These are phyloP conservation scores for Tephrocybe sp. DNA, from an alignment of 768 basidiomycete species.

Conservation along the genomic window DNA sequence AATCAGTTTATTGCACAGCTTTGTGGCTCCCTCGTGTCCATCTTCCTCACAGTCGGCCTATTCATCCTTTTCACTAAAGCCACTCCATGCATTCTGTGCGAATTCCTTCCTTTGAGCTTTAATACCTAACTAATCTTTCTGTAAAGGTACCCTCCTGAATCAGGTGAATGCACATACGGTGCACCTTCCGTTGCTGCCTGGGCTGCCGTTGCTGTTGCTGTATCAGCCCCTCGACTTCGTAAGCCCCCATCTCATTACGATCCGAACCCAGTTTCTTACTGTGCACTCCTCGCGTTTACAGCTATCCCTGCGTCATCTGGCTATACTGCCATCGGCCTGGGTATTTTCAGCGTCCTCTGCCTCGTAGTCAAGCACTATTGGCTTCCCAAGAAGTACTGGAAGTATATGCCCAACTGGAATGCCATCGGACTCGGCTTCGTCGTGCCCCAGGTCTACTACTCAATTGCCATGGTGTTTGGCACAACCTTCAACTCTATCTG, in stretches of 20 bases:
- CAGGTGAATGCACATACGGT: constrained; percentile 46
- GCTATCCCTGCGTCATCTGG: constrained; percentile 57
- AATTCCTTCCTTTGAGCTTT: no score
- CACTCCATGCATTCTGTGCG: constrained; percentile 58
- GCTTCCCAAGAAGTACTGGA: constrained; percentile 50
- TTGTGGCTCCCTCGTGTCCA: constrained; percentile 55
- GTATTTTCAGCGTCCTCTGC: constrained; percentile 41
- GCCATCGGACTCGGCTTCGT: constrained; percentile 55
- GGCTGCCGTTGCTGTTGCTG: constrained; percentile 55
- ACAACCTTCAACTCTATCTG: constrained; percentile 49
- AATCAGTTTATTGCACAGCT: constrained; percentile 65
- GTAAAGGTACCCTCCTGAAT: constrained; percentile 26
- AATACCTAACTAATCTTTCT: neutral
- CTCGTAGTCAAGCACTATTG: constrained; percentile 47
- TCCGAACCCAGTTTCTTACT: no score
- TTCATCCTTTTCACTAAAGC: constrained; percentile 65
- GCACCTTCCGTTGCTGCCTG: constrained; percentile 59
- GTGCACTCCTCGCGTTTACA: no score
- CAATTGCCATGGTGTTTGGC: constrained; percentile 51
- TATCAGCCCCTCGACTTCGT: constrained; percentile 49
- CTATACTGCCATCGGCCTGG: constrained; percentile 55
- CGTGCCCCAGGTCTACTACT: constrained; percentile 49
- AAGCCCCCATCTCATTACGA: constrained; percentile 15
- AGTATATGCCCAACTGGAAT: constrained; percentile 57
- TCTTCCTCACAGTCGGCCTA: constrained; percentile 58